Base-by-base conservation (phyloP, 805 yeast species). In the Starmerella apicola region DNA sequence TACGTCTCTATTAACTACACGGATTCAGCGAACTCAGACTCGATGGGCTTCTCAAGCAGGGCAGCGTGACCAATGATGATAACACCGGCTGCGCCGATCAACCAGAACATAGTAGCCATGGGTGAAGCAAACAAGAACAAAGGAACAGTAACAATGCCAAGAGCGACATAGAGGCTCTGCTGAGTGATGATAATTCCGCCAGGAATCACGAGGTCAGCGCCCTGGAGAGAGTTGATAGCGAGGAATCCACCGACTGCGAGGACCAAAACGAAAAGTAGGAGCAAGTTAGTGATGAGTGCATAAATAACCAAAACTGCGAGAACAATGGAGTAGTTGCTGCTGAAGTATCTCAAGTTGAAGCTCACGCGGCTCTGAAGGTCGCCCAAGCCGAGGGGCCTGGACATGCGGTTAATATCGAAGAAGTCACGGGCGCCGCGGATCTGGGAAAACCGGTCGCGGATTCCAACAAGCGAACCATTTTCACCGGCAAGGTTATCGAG, bases 1-100 rank as follows among this genome's bases (percentile, higher is more conserved):
- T 15, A 10, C 8, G 17, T 6, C n/a, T n/a, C n/a, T n/a, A n/a
- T n/a, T n/a, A 13, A 27, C 37, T 53, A 59, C 13, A 59, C 63
- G 30, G 51, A 49, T 37, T 84, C 95, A 56, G 85, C 91, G 57
- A 88, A 91, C 16, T 88, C 86, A 28, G 88, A 77, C 64, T 91
- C 97, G 45, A 86, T 78, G 17, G 98, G 98, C 64, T 88, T 91
- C 57, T 91, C 97, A 73, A 91, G 69, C 47, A 88, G 66, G 3
- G 86, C 68, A 34, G 96, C 98, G 61, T 91, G 98, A 3, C 84
- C 71, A 34, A 85, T 64, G 30, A 88, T 81, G 27, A 80, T 60
- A 35, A 78, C 78, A 21, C 79, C 78, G 29, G 91, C 78, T 13
- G 94, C 81, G 51, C 94, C 91, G 51, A 81, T 71, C 51, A 88